A percentile compares a stretch with the other conserved stretches of the same genome.
Conservation (phyloP, 306 rosid species). For the Senna tora region DNA sequence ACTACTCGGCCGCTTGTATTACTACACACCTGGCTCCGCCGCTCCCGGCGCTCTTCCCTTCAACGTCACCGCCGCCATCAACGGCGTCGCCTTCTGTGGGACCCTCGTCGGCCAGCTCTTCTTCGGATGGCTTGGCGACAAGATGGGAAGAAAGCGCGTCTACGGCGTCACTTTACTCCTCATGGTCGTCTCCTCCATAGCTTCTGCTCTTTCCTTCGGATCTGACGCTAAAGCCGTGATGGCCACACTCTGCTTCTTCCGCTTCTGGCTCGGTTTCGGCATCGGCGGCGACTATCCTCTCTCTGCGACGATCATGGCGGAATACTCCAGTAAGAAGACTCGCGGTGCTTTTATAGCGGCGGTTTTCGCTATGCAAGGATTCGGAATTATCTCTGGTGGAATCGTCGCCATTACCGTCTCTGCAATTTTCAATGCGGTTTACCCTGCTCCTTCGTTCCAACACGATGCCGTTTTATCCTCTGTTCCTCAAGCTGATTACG, state of each 20-base stretch:
- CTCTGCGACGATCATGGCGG: background rate
- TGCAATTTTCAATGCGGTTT: background rate
- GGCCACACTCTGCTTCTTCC: slow-evolving; percentile 6
- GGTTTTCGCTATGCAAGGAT: slow-evolving; percentile 1
- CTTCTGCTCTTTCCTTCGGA: background rate
- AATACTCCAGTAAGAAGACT: background rate
- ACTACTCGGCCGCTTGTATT: background rate
- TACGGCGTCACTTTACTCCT: slow-evolving; percentile 1
- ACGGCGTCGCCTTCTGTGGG: slow-evolving; percentile 12
- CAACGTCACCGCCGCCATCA: background rate
- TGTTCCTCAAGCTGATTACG: background rate
- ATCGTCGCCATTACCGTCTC: background rate
- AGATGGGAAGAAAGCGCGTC: background rate
- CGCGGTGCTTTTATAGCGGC: slow-evolving; percentile 1
- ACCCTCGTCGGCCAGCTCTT: slow-evolving; percentile 2
- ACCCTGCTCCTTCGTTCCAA: background rate
- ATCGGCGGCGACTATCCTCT: slow-evolving; percentile 3
- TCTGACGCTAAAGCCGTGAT: background rate
- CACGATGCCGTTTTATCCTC: background rate
- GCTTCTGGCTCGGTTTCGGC: slow-evolving; percentile 2
- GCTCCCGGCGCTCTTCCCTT: background rate
- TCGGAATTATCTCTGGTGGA: background rate
- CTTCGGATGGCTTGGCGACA: slow-evolving; percentile 10
- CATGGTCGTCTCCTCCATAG: background rate
- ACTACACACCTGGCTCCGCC: background rate